Base-by-base conservation (phyloP, 2,329 filamentous ascomycete genomes). In the Colletotrichum nymphaeae region DNA sequence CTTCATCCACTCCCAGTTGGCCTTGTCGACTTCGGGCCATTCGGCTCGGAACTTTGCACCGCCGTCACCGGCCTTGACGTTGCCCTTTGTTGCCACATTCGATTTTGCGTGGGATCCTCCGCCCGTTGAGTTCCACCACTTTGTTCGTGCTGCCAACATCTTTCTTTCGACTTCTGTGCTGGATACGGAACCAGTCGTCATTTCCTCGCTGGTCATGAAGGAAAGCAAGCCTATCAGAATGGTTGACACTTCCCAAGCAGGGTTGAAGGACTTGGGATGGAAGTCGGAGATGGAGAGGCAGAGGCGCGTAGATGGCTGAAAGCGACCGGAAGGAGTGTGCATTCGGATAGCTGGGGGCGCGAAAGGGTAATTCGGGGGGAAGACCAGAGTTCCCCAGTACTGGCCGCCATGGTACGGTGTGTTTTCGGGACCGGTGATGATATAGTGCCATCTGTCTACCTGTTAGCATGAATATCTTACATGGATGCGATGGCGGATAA, bases 161-260 rank as follows among this genome's bases (percentile, higher is more conserved):
- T 91, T 93, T 74, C 96, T 91, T 86, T 98, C 95, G 4, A 89
- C 86, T 63, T 94, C 90, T 0, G 91, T 93, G 22, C 92, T 94
- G 6, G 93, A 92, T 35, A 99, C 91, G 35, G 93, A 95, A 2
- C 97, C 97, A 0, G 97, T 98, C 0, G 97, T 99, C 93, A 98
- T 98, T 86, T 99, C 97, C 80, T 99, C 96, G 76, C 94, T 95
- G 2, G 96, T 98, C 97, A 99, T 99, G 84, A 99, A 99, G 52
- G 94, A 97, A 75, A 98, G 87, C 32, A 99, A 89, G 11, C 97
- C 97, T 68, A 97, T 97, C 19, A 99, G 87, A 76, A 99, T 99
- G 0, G 97, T 99, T 67, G 93, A 96, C 8, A 99, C 97, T 80
- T 98, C 96, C 97, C 97, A 99, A 1, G 97, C 95, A 2, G 97